These are phyloP conservation scores for Neopestalotiopsis sp. DNA, from an alignment of 2,329 filamentous ascomycete genomes.

Conservation along the genomic window DNA sequence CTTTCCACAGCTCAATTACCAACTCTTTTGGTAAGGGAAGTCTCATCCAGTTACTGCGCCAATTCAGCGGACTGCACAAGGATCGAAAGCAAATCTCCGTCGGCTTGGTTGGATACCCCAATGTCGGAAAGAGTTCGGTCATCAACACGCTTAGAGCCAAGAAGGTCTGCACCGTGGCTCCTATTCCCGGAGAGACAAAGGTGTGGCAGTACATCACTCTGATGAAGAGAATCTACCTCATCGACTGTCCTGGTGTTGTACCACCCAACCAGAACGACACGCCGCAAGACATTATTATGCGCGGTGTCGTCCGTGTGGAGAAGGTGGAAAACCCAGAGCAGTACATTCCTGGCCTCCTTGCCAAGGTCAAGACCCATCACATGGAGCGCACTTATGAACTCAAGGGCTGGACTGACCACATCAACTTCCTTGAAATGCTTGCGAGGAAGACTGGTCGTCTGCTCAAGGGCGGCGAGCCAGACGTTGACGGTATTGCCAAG, in stretches of 20 bases:
- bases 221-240: slow-evolving; percentile 91
- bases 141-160: slow-evolving; percentile 97
- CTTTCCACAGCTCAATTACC: slow-evolving; percentile 92
- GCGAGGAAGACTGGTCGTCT: slow-evolving; percentile 87
- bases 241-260: slow-evolving; percentile 96
- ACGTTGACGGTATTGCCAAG: slow-evolving; percentile 93
- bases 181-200: slow-evolving; percentile 95
- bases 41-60: slow-evolving; percentile 86
- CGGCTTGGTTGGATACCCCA: slow-evolving; percentile 85
- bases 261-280: slow-evolving; percentile 86
- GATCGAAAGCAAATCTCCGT: slow-evolving; percentile 95
- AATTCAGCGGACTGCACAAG: slow-evolving; percentile 89
- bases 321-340: slow-evolving; percentile 97
- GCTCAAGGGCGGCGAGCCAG: slow-evolving; percentile 90
- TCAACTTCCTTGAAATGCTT: slow-evolving; percentile 85
- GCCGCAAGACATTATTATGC: slow-evolving; percentile 84
- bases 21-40: slow-evolving; percentile 98
- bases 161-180: slow-evolving; percentile 91
- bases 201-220: slow-evolving; percentile 80
- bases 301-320: slow-evolving; percentile 91
- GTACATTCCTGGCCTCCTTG: slow-evolving; percentile 85
- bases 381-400: slow-evolving; percentile 93
- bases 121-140: slow-evolving; percentile 94
- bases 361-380: slow-evolving; percentile 82
- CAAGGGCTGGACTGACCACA: slow-evolving; percentile 76